phyloP scores from a whole-genome alignment of 208 protist genomes.

The Trypanosoma melophagium region DNA sequence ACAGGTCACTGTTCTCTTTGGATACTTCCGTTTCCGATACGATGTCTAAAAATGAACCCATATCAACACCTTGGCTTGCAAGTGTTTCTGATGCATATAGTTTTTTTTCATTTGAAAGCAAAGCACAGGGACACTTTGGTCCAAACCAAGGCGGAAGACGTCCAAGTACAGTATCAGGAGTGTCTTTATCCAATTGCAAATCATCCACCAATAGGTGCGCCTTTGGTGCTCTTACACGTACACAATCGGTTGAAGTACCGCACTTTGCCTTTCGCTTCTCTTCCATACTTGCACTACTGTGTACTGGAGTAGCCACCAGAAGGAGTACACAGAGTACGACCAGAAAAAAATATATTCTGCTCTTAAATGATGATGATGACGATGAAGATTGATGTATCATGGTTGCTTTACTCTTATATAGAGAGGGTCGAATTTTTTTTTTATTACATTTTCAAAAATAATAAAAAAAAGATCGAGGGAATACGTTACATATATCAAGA shows the following conservation, averaged over 20 bases:
- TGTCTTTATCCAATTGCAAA: conserved; percentile 27
- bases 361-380: neutral
- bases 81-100: conserved; percentile 14
- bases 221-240: neutral
- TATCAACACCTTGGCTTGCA: conserved; percentile 20
- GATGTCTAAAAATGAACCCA: conserved; percentile 11
- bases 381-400: neutral
- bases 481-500: too few species aligned
- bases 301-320: too few species aligned
- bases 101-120: conserved; percentile 19
- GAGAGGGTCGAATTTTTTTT: neutral
- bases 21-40: neutral
- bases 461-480: too few species aligned
- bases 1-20: conserved; percentile 2
- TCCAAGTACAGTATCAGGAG: conserved; percentile 17
- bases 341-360: neutral
- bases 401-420: neutral
- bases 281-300: neutral
- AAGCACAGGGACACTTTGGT: conserved; percentile 13
- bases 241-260: conserved; percentile 6
- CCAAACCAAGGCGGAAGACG: conserved; percentile 36
- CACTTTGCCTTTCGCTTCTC: conserved; percentile 10
- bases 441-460: too few species aligned
- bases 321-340: neutral
- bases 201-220: conserved; percentile 23